Base-by-base conservation (phyloP, 495 filamentous ascomycete species). In the Lichenothelia convexa region DNA sequence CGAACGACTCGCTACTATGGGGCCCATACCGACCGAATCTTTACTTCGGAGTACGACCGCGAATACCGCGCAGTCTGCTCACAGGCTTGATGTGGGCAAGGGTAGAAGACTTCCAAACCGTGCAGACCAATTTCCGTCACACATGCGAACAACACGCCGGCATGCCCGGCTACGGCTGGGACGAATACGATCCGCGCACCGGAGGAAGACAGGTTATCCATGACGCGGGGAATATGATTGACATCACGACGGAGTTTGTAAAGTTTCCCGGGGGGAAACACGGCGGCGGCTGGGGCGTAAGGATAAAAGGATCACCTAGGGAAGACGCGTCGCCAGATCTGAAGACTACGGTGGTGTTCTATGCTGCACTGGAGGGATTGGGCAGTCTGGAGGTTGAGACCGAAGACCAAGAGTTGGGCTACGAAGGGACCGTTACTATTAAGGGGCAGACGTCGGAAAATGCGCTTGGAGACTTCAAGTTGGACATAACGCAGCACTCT, bases 161-260 rank as follows among this genome's bases (percentile, higher is more conserved):
- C 40, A 93, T 97, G 78, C 74, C 73, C 29, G 85, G 89, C 23
- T 97, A 97, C 53, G 89, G 87, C 41, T 97, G 89, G 89, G 87
- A 95, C 44, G 70, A 89, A 48, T 97, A 91, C 58, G 89, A 95
- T 54, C 73, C 81, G 16, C 67, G 89, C 33, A 74, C 65, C 30
- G 89, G 89, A 45, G 89, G 89, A 32, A 63, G 75, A 17, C 80
- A 97, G 61, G 80, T 78, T 15, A 86, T 97, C 37, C 79, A 84
- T 47, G 89, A 97, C 49, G 73, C 69, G 13, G 77, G 71, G 21
- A 97, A 97, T 56, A 68, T 64, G 38, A 63, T 97, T 38, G 86
- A 95, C 58, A 65, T 97, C 42, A 85, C 78, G 20, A 93, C 89
- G 18, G 76, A 79, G 34, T 95, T 93, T 55, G 70, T 94, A 45